These are phyloP conservation scores for Cyclotella cryptica DNA, from an alignment of 108 stramenopile genomes.

Conservation along the genomic window DNA sequence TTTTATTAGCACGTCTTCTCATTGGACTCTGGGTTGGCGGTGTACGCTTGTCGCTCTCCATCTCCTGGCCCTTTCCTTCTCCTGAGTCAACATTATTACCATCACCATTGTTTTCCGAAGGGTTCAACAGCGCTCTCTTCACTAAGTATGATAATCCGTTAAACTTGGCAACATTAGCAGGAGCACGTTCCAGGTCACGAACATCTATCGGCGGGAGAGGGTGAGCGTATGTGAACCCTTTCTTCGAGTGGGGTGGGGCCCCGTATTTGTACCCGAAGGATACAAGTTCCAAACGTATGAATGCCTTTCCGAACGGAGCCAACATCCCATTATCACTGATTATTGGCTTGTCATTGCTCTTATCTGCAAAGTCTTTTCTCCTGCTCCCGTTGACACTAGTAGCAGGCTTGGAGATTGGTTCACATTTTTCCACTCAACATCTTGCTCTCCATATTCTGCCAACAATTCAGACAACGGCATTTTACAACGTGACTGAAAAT, in stretches of 20 bases:
- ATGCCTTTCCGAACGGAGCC: slow-evolving; percentile 70
- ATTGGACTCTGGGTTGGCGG: slow-evolving; percentile 34
- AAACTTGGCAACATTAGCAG: slow-evolving; percentile 64
- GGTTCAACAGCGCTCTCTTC: slow-evolving; percentile 64
- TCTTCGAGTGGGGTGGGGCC: slow-evolving; percentile 61
- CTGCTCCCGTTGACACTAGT: not conserved
- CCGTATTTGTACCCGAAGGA: slow-evolving; percentile 85
- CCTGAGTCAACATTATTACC: slow-evolving; percentile 3
- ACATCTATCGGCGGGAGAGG: slow-evolving; percentile 69
- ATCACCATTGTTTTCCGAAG: slow-evolving; percentile 4
- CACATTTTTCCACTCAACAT: slow-evolving; percentile 67
- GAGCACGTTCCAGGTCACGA: slow-evolving; percentile 65
- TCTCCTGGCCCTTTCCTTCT: not conserved
- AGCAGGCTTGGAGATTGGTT: not conserved
- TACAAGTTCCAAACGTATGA: slow-evolving; percentile 73
- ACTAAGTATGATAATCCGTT: slow-evolving; percentile 74
- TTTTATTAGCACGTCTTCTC: slow-evolving; percentile 44
- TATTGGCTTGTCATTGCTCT: not conserved
- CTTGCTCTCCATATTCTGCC: slow-evolving; percentile 78
- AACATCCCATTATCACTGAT: slow-evolving; percentile 49
- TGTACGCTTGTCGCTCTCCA: not conserved
- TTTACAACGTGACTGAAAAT: slow-evolving; percentile 32
- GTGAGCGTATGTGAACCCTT: slow-evolving; percentile 67
- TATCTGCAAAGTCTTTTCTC: not conserved
- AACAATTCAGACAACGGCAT: slow-evolving; percentile 60